Conservation (phyloP, 352 stramenopile species). For the Globisporangium abappressorium region DNA sequence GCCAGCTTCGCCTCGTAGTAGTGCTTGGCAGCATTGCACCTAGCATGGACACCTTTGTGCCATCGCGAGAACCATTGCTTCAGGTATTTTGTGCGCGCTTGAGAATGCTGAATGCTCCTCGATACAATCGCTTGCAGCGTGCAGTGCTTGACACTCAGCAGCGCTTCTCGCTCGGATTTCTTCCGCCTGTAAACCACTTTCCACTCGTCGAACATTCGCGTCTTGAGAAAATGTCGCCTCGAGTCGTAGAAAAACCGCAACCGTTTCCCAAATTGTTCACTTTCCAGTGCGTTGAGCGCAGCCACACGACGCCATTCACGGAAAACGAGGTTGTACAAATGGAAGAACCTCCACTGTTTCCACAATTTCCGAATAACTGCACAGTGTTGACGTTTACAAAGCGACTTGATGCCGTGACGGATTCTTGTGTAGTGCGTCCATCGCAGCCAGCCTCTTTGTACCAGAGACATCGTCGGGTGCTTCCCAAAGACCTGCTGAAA, state of each 20-base stretch:
- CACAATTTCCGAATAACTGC: conserved; percentile 15
- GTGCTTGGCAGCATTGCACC: conserved; percentile 3
- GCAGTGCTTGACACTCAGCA: conserved; percentile 1
- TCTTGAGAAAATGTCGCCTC: not conserved
- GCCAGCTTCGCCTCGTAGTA: conserved; percentile 21
- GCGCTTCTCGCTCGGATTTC: not conserved
- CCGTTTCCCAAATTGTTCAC: conserved; percentile 28
- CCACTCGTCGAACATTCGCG: conserved; percentile 6
- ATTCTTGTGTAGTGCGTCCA: conserved; percentile 26
- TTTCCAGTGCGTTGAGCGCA: conserved; percentile 11
- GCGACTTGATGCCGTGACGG: not conserved
- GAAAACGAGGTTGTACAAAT: conserved; percentile 20
- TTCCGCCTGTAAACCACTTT: not conserved
- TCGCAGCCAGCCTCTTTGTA: conserved; percentile 23
- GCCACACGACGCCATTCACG: conserved; percentile 22
- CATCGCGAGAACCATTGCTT: conserved; percentile 15
- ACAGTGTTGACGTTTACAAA: conserved; percentile 13
- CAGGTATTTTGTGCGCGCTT: conserved; percentile 2
- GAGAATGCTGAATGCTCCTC: not conserved
- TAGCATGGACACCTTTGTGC: not conserved
- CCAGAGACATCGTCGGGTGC: conserved; percentile 27
- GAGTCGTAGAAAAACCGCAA: conserved; percentile 28
- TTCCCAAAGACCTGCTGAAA: conserved; percentile 36
- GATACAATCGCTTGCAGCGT: conserved; percentile 4
- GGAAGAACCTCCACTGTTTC: conserved; percentile 28